A percentile compares a stretch with the other conserved stretches of the same genome.
Evolutionary conservation across 768 basidiomycete genomes (phyloP).

Genomic region (Trametes coccinea): DNA sequence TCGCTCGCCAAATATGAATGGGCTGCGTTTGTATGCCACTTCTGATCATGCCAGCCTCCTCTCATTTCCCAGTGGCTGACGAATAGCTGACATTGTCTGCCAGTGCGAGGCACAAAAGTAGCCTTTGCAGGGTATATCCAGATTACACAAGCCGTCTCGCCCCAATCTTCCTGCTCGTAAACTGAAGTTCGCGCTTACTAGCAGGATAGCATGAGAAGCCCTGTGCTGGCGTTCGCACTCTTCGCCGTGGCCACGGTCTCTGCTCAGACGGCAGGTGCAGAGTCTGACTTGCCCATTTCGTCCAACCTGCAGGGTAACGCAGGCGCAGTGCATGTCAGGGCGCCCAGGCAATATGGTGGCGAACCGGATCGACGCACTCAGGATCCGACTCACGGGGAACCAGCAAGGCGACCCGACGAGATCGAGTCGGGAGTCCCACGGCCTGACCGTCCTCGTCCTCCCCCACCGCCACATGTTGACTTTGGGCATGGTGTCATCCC

Average conservation of each 20-base stretch:
- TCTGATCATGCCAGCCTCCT: no score
- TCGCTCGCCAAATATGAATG: no score
- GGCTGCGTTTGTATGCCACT: no score
- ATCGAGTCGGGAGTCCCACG: background rate
- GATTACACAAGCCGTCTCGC: no score
- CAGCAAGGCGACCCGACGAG: background rate
- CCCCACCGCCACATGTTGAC: background rate
- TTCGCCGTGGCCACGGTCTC: conserved; percentile 25
- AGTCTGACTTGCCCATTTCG: background rate
- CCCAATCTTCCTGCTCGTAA: background rate
- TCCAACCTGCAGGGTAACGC: background rate
- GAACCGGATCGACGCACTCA: background rate
- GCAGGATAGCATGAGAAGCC: conserved; percentile 24
- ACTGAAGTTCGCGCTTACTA: no score
- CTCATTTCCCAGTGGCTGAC: no score
- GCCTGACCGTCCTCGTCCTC: background rate
- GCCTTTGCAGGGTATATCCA: no score
- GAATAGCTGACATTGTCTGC: no score
- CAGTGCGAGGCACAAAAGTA: no score
- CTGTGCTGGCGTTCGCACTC: conserved; percentile 25
- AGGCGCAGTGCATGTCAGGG: background rate
- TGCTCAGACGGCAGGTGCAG: background rate
- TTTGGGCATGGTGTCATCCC: background rate
- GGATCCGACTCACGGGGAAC: background rate
- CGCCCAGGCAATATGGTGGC: background rate